Evolutionary conservation across 768 basidiomycete genomes (phyloP), one percentile per base, ranked within the genome.

Genomic region (Gloeophyllum trabeum): DNA sequence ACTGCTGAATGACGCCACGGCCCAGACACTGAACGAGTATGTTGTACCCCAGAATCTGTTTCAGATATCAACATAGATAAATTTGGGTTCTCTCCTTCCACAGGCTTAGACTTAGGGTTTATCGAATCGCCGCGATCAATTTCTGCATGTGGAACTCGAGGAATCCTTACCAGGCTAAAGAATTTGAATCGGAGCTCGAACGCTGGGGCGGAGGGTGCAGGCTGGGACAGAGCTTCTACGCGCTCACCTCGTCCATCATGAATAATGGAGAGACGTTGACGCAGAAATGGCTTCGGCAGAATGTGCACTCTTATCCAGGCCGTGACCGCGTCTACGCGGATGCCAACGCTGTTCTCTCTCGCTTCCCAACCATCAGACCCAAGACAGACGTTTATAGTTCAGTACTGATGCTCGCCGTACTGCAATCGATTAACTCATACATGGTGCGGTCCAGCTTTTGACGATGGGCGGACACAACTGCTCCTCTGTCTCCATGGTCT

Each of bases 401-500:
- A 57, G 61, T 64, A 38, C 10, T 30, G 24, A 40, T 25, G 25
- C 38, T 16, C 45, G 37, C 47, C 36, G 40, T 34, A 48, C 39
- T 39, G 42, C 53, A 46, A 51, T 43, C 46, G 34, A 24, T 48
- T 41, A 37, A 42, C 26, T 51, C 39, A 43, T 19, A 35, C n/a
- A 37, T 49, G 28, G 5, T 24, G 4, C 25, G n/a, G n/a, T 48
- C 10, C 56, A 96, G 90, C 86, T 0, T 92, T 87, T 63, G 91
- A 99, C 60, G 90, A 96, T 49, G 96, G 96, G 37, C 79, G 94
- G 26, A 82, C 89, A 0, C 90, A 93, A 54, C 71, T 97, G 14
- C 73, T 99, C 21, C 79, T 98, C 43, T 91, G 89, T 49, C 52
- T 94, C 3, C 87, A 96, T 54, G 96, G 96, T 6, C 75, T 97